Percentiles rank a stretch among this genome's conserved stretches.
Conservation (phyloP, 106 monocot species). For the Phalaenopsis aphrodite region DNA sequence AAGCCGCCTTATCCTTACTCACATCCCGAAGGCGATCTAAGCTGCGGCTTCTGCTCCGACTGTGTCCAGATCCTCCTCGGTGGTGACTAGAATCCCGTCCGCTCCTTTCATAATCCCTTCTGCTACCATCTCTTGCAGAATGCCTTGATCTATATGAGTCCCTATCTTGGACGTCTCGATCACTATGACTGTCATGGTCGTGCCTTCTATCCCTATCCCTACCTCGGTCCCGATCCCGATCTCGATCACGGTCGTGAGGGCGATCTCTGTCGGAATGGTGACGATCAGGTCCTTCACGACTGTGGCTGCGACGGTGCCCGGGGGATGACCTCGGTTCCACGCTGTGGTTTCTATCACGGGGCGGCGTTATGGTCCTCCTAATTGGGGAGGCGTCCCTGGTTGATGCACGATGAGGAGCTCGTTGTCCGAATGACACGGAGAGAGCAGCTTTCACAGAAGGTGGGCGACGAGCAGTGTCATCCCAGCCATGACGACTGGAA, state of each 20-base stretch:
- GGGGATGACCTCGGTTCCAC: constrained; percentile 26
- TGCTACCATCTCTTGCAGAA: constrained; percentile 24
- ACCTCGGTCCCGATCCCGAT: constrained; percentile 11
- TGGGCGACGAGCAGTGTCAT: constrained; percentile 75
- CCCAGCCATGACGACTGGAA: constrained; percentile 61
- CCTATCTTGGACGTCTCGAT: constrained; percentile 22
- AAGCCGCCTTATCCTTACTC: constrained; percentile 33
- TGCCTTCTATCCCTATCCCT: constrained; percentile 12
- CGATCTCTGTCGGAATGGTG: constrained; percentile 24
- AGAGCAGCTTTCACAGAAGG: constrained; percentile 90
- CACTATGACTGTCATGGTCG: constrained; percentile 11
- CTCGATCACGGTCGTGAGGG: constrained; percentile 20
- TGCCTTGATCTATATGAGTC: constrained; percentile 23
- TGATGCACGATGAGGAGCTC: constrained; percentile 89
- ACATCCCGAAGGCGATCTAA: constrained; percentile 22
- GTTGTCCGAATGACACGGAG: constrained; percentile 91
- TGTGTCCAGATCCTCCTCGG: constrained; percentile 24
- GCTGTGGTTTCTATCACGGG: constrained; percentile 23
- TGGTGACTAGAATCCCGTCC: constrained; percentile 16
- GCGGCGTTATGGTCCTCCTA: constrained; percentile 39
- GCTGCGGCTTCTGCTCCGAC: constrained; percentile 38
- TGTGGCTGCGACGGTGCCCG: constrained; percentile 13
- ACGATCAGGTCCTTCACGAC: constrained; percentile 25
- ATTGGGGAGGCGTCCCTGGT: constrained; percentile 87
- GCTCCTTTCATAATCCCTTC: constrained; percentile 27